A percentile compares a stretch with the other conserved stretches of the same genome.
Conservation (phyloP, 2,329 filamentous ascomycete genomes). For the Ceratocystis colombiana region DNA sequence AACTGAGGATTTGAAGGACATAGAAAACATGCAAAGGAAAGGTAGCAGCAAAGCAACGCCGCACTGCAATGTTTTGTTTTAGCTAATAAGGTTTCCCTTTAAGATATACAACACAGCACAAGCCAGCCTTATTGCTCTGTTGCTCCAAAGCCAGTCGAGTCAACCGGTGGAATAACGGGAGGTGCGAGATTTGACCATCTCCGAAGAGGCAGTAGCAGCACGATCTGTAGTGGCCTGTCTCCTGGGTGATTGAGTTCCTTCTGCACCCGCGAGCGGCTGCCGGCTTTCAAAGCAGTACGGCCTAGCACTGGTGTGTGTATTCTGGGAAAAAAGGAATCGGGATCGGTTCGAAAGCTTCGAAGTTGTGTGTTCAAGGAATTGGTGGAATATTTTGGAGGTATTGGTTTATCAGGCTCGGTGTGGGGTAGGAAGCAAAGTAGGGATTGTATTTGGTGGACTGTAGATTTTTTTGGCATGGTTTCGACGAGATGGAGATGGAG, state of each 20-base stretch:
- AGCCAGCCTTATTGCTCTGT: not conserved
- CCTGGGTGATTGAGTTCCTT: too few species aligned
- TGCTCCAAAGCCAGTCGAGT: too few species aligned
- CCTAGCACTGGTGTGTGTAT: not conserved
- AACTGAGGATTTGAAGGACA: not conserved
- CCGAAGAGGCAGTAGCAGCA: too few species aligned
- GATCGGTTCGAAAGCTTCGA: conserved; percentile 1
- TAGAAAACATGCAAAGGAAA: not conserved
- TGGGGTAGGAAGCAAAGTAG: not conserved
- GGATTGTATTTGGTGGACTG: not conserved
- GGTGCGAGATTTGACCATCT: too few species aligned
- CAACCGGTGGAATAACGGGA: too few species aligned
- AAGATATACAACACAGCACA: not conserved
- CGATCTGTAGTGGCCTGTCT: too few species aligned
- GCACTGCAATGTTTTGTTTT: not conserved
- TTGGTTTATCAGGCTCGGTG: not conserved
- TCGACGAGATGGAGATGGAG: not conserved
- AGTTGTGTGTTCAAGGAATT: not conserved
- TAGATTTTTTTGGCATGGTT: not conserved
- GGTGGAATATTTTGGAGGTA: not conserved
- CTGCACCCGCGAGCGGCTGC: too few species aligned
- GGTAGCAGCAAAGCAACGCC: not conserved
- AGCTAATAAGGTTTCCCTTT: not conserved
- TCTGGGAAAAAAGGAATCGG: not conserved
- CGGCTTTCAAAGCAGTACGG: too few species aligned